Percentiles rank a stretch among this genome's conserved stretches.
Conservation (phyloP, 2,329 filamentous ascomycete species). For the Stachybotrys elegans region DNA sequence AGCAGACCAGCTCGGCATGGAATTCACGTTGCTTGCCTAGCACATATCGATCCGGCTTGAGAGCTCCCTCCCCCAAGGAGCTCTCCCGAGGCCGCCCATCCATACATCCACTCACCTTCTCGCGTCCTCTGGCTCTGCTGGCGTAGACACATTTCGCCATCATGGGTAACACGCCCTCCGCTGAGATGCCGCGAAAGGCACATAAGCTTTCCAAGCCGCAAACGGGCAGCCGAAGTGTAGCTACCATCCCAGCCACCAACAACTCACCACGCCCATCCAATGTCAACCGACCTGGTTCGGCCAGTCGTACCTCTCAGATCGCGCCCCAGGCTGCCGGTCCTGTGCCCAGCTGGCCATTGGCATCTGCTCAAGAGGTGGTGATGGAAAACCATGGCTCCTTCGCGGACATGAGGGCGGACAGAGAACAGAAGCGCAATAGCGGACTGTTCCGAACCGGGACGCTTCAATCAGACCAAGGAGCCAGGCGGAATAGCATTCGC, state of each 20-base stretch:
- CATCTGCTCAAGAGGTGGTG: no score
- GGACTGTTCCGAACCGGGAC: neutral
- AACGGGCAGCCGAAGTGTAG: constrained; percentile 21
- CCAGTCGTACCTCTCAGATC: no score
- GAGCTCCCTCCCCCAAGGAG: no score
- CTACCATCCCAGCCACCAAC: neutral
- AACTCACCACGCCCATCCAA: constrained; percentile 21
- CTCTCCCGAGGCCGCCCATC: no score
- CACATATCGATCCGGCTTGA: neutral
- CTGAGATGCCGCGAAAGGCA: constrained; percentile 32
- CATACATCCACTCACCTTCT: no score
- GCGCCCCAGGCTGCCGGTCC: no score
- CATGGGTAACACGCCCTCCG: constrained; percentile 49
- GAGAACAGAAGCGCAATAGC: neutral
- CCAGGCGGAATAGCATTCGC: neutral
- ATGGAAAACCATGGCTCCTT: no score
- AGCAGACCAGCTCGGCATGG: neutral
- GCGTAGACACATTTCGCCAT: neutral
- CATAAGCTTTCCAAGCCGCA: constrained; percentile 50
- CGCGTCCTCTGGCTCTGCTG: neutral
- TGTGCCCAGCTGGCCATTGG: no score
- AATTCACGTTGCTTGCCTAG: neutral
- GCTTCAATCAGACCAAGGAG: neutral
- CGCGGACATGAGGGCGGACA: constrained; percentile 8
- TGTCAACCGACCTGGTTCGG: constrained; percentile 23